Evolutionary conservation across 345 rosid species (phyloP).

Genomic region (Ceriops tagal): DNA sequence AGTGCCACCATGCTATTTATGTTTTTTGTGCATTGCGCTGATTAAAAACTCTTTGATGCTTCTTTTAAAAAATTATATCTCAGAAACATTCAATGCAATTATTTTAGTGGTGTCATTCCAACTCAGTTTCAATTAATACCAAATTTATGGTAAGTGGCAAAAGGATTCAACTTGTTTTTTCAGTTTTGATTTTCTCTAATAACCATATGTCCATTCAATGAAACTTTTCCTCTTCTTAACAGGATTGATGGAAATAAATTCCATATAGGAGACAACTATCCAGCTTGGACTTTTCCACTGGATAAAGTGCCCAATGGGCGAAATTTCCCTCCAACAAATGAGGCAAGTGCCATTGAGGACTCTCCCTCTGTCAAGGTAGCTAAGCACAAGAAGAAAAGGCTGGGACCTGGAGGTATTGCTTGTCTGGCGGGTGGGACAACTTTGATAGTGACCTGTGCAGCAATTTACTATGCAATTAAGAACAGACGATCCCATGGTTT

Average conservation of each 20-base stretch:
- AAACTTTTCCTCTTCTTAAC: slow-evolving; percentile 17
- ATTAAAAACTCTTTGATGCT: slow-evolving; percentile 16
- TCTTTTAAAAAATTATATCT: slow-evolving; percentile 23
- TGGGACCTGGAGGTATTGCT: slow-evolving; percentile 58
- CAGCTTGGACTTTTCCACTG: slow-evolving; percentile 77
- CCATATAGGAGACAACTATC: slow-evolving; percentile 45
- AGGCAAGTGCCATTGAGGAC: slow-evolving; percentile 74
- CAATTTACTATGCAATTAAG: slow-evolving; percentile 43
- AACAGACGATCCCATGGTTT: slow-evolving; percentile 37
- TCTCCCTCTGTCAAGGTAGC: slow-evolving; percentile 36
- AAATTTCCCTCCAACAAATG: slow-evolving; percentile 57
- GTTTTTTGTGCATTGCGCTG: background rate
- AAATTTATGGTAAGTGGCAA: slow-evolving; percentile 58
- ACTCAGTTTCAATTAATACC: slow-evolving; percentile 72
- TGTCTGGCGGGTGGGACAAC: slow-evolving; percentile 56
- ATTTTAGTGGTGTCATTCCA: slow-evolving; percentile 86
- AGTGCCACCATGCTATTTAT: slow-evolving; percentile 19
- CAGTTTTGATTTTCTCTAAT: slow-evolving; percentile 6
- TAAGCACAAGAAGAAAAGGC: slow-evolving; percentile 41
- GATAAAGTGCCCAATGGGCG: slow-evolving; percentile 36
- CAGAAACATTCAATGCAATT: slow-evolving; percentile 77
- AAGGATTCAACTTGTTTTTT: slow-evolving; percentile 11
- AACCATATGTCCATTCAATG: slow-evolving; percentile 1
- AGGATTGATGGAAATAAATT: slow-evolving; percentile 87
- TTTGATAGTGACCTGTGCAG: slow-evolving; percentile 52